Percentiles rank a stretch among this genome's conserved stretches.
Evolutionary conservation across 225 moss, liverwort and hornwort genomes (phyloP).

Genomic region (Neckera pumila): DNA sequence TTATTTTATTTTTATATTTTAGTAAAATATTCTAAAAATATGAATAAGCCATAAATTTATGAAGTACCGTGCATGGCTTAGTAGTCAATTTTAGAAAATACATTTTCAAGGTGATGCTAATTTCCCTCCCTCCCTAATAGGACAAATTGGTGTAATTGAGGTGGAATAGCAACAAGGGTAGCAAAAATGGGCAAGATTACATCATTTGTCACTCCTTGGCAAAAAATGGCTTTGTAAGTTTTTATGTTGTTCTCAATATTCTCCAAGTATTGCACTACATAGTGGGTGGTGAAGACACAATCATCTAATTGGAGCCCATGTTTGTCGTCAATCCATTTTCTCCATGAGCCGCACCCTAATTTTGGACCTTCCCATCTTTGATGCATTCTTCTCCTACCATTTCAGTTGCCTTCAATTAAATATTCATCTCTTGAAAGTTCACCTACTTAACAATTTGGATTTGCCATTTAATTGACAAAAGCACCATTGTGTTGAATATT

Average conservation of each 20-base stretch:
- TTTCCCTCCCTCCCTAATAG: accelerated
- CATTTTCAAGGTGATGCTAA: neutral
- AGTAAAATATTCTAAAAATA: too few relatives aligned
- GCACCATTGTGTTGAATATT: neutral
- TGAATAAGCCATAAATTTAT: too few relatives aligned
- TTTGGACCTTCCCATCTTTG: too few relatives aligned
- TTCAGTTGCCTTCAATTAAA: accelerated
- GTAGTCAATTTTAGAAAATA: too few relatives aligned
- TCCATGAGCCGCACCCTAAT: too few relatives aligned
- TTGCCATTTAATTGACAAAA: neutral
- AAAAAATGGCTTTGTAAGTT: neutral
- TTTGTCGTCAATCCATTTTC: too few relatives aligned
- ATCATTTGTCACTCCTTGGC: neutral
- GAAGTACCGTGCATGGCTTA: too few relatives aligned
- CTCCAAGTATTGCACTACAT: accelerated
- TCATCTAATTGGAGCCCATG: accelerated
- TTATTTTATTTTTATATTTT: neutral
- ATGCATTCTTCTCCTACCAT: too few relatives aligned
- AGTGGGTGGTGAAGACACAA: accelerated
- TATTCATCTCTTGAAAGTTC: neutral
- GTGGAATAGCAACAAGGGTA: too few relatives aligned
- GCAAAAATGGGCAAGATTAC: neutral
- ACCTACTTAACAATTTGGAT: neutral
- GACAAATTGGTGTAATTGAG: accelerated
- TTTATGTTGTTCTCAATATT: neutral